phyloP scores from a whole-genome alignment of 139 green algal genomes.

The Pleodorina starrii region DNA sequence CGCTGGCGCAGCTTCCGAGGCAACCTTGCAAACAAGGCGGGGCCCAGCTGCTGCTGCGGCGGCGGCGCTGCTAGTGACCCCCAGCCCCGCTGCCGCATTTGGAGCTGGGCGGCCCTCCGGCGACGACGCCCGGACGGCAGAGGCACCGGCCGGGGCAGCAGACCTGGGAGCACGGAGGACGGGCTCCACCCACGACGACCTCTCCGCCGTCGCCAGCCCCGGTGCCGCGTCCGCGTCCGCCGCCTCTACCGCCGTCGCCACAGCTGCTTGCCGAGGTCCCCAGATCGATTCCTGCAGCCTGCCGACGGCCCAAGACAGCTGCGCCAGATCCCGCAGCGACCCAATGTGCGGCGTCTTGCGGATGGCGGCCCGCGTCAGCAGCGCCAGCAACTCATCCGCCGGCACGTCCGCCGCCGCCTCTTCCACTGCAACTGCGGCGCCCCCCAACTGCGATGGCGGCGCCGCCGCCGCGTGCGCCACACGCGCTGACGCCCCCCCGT shows the following conservation, averaged over 20 bases:
- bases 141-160: too few species aligned
- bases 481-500: too few species aligned
- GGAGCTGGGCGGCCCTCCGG: too few species aligned
- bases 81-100: not conserved
- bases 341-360: not conserved
- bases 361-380: not conserved
- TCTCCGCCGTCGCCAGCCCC: too few species aligned
- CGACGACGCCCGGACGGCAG: too few species aligned
- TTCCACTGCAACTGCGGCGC: not conserved
- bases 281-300: not conserved
- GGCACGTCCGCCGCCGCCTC: not conserved
- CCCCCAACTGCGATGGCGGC: not conserved
- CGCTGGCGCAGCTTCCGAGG: too few species aligned
- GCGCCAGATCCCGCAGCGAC: conserved; percentile 18
- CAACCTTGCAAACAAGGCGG: too few species aligned
- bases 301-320: conserved; percentile 38
- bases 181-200: too few species aligned
- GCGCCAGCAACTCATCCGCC: not conserved
- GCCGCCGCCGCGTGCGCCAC: too few species aligned
- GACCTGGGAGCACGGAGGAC: too few species aligned
- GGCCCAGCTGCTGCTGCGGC: not conserved
- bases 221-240: not conserved
- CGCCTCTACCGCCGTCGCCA: not conserved
- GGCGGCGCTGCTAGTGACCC: too few species aligned
- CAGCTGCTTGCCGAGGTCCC: not conserved